Evolutionary conservation across 805 yeast species (phyloP).

Genomic region (Starmerella vaccinii): DNA sequence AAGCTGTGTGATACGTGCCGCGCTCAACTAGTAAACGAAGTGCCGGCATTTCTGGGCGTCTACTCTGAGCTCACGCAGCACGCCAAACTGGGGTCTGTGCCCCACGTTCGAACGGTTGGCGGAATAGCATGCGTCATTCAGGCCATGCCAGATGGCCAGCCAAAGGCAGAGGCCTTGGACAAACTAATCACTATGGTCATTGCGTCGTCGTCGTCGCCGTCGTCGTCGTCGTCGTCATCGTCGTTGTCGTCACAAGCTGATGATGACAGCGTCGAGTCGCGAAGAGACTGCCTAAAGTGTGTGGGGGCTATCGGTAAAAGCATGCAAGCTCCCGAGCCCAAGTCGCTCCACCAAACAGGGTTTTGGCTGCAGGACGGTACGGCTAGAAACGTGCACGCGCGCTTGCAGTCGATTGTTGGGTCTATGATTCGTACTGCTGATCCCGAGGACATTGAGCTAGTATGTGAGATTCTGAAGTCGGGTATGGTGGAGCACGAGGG

Average conservation of each 20-base stretch:
- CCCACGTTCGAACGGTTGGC: slow-evolving; percentile 30
- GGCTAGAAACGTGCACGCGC: slow-evolving; percentile 31
- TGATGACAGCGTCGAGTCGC: slow-evolving; percentile 27
- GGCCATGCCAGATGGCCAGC: slow-evolving; percentile 22
- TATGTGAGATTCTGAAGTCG: slow-evolving; percentile 49
- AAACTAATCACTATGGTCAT: slow-evolving; percentile 10
- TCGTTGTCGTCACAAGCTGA: too few species aligned
- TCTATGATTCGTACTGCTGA: slow-evolving; percentile 37
- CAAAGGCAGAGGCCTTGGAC: slow-evolving; percentile 28
- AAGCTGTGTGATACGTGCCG: slow-evolving; percentile 34
- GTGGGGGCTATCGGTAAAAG: slow-evolving; percentile 65
- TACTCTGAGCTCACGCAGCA: slow-evolving; percentile 21
- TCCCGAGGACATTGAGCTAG: slow-evolving; percentile 48
- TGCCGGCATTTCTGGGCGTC: slow-evolving; percentile 26
- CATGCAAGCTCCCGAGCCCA: slow-evolving; percentile 42
- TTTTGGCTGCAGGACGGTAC: slow-evolving; percentile 28
- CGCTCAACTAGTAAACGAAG: slow-evolving; percentile 21
- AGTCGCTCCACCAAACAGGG: slow-evolving; percentile 22
- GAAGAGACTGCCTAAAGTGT: slow-evolving; percentile 50
- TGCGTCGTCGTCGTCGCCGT: slow-evolving; percentile 14
- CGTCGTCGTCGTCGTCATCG: too few species aligned
- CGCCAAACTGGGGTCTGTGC: slow-evolving; percentile 19
- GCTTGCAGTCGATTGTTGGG: slow-evolving; percentile 36
- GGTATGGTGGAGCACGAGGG: slow-evolving; percentile 49
- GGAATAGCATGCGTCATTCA: slow-evolving; percentile 30